phyloP scores from a whole-genome alignment of 306 rosid genomes.

The Mimosa bimucronata region DNA sequence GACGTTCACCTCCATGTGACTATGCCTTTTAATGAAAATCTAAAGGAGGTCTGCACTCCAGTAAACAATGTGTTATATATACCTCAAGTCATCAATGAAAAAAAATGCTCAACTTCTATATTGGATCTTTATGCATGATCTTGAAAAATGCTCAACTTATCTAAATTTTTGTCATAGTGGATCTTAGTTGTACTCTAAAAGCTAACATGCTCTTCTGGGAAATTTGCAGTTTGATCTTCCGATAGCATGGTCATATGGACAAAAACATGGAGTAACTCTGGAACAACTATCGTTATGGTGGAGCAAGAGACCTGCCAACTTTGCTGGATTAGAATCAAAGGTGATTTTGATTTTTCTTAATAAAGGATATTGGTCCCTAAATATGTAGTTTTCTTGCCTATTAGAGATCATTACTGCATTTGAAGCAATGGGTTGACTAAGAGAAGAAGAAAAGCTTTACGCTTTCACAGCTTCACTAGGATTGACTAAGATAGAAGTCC shows the following conservation, averaged over 20 bases:
- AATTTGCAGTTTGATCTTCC: conserved; percentile 79
- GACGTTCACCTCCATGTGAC: too few species aligned
- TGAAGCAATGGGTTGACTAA: conserved; percentile 3
- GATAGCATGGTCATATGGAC: conserved; percentile 80
- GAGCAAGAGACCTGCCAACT: conserved; percentile 86
- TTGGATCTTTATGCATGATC: too few species aligned
- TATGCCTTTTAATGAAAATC: too few species aligned
- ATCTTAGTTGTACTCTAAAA: neutral
- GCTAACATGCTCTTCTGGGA: conserved; percentile 36
- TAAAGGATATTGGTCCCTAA: neutral
- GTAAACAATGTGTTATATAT: too few species aligned
- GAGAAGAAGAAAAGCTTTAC: neutral
- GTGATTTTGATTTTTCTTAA: conserved; percentile 40
- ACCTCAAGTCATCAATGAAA: too few species aligned
- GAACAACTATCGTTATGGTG: conserved; percentile 85
- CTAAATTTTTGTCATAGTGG: too few species aligned
- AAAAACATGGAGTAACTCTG: conserved; percentile 74
- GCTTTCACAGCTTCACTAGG: conserved; percentile 10
- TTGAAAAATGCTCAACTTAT: too few species aligned
- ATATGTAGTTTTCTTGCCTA: conserved; percentile 16
- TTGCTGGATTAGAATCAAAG: conserved; percentile 80
- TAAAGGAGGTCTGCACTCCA: too few species aligned
- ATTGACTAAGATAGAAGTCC: neutral
- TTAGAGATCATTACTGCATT: neutral
- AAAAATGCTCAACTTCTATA: too few species aligned